phyloP scores from a whole-genome alignment of 129 eudicot species.

The Silybum marianum region DNA sequence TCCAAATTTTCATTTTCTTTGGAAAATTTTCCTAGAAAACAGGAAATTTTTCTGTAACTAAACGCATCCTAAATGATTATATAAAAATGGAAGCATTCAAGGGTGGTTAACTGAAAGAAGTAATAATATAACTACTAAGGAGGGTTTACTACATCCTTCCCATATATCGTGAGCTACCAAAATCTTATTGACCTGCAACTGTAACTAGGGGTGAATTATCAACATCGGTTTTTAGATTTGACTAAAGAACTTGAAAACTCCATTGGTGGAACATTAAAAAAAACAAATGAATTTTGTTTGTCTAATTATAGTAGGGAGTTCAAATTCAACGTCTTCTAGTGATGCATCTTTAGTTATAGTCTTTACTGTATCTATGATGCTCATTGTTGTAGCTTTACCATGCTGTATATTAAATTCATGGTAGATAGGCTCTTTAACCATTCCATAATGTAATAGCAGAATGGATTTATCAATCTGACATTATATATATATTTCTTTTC shows the following conservation, averaged over 20 bases:
- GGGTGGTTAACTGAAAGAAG: neutral
- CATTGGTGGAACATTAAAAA: neutral
- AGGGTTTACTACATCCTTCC: neutral
- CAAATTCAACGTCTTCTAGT: neutral
- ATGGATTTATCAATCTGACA: neutral
- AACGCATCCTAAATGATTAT: too few species aligned
- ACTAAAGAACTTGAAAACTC: neutral
- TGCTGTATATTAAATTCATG: neutral
- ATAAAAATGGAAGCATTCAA: constrained; percentile 8
- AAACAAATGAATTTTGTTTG: neutral
- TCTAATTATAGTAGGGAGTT: neutral
- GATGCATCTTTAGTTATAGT: neutral
- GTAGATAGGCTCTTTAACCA: neutral
- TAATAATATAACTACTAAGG: neutral
- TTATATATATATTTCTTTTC: neutral
- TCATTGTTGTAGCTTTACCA: neutral
- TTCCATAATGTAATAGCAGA: neutral
- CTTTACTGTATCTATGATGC: neutral
- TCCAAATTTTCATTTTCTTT: too few species aligned
- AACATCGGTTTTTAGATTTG: neutral
- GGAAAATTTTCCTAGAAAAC: too few species aligned
- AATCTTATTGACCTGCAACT: too few species aligned
- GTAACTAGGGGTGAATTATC: neutral
- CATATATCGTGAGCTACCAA: neutral
- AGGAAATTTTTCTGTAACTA: too few species aligned